Base-by-base conservation (phyloP, 495 filamentous ascomycete species). In the Podospora fimiseda region DNA sequence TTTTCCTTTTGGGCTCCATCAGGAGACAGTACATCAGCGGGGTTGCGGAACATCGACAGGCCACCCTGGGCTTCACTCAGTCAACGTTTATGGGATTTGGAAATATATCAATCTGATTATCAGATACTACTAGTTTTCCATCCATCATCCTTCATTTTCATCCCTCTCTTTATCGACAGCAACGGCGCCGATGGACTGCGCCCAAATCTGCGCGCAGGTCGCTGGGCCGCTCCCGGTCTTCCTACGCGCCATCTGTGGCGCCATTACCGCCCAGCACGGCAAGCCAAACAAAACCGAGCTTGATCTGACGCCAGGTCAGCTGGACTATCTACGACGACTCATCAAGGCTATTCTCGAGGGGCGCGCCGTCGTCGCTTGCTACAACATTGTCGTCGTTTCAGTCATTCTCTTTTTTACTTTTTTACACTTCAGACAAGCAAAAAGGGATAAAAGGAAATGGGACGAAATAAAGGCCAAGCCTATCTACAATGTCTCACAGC, bases 351-450 rank as follows among this genome's bases (percentile, higher is more conserved):
- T 72, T 33, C 66, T 60, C 50, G 50, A 69, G 15, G 61, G 67
- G 8, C 69, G 70, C 24, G 30, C 36, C 19, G 59, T 76, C 22
- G 61, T 66, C 13, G 54, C 51, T 13, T 64, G 56, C 2, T 73
- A 74, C 48, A 74, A 70, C 40, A 27, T 70, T 13, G 58, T 59
- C 21, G 43, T 73, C n/a, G 14, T 72, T 15, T 19, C 49, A 7
- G 55, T 67, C 16, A 56, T 74, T 13, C 9, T 60, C 1, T 21
- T 63, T 4, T 46, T 73, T 41, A 36, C 66, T 30, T 21, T 65
- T 38, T 44, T 57, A 9, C 62, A 74, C 52, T 55, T 67, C 55
- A 39, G 49, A 2, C 48, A 61, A 48, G 52, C 44, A 0, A 45
- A 49, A n/a, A 52, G 24, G 9, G 53, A 66, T 40, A 38, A 23